phyloP scores from a whole-genome alignment of 2,329 filamentous ascomycete genomes.

The Xenosphaeropsis pyriputrescens region DNA sequence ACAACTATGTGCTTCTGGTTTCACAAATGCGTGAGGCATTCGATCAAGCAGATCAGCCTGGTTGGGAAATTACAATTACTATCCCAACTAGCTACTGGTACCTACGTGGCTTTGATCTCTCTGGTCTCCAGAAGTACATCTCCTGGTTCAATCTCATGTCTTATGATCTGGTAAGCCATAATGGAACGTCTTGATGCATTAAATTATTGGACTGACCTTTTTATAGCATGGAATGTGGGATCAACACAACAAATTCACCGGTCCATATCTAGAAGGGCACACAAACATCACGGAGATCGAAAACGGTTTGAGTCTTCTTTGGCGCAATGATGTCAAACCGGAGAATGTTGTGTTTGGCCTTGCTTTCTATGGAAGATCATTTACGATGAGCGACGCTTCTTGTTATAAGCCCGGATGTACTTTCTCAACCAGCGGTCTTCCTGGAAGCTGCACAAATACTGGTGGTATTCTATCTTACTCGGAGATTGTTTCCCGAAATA shows the following conservation, averaged over 20 bases:
- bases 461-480: slow-evolving; percentile 8
- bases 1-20: too few relatives aligned
- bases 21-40: slow-evolving; percentile 8
- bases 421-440: slow-evolving; percentile 5
- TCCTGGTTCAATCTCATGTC: slow-evolving; percentile 2
- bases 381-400: slow-evolving; percentile 7
- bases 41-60: background rate
- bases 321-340: slow-evolving; percentile 25
- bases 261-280: slow-evolving; percentile 19
- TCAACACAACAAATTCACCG: slow-evolving; percentile 10
- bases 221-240: slow-evolving; percentile 28
- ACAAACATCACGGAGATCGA: slow-evolving; percentile 31
- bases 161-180: slow-evolving; percentile 11
- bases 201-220: too few relatives aligned
- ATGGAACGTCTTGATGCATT: too few relatives aligned
- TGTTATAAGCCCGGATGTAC: slow-evolving; percentile 10
- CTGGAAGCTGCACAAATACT: slow-evolving; percentile 11
- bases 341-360: slow-evolving; percentile 26
- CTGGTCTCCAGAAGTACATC: background rate
- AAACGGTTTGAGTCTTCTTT: slow-evolving; percentile 24
- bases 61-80: slow-evolving; percentile 11
- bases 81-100: slow-evolving; percentile 8
- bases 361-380: slow-evolving; percentile 24
- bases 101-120: background rate
- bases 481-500: slow-evolving; percentile 1